Percentiles rank a stretch among this genome's conserved stretches.
Evolutionary conservation across 169 alveolate genomes (phyloP).

Genomic region (Eimeria acervulina): DNA sequence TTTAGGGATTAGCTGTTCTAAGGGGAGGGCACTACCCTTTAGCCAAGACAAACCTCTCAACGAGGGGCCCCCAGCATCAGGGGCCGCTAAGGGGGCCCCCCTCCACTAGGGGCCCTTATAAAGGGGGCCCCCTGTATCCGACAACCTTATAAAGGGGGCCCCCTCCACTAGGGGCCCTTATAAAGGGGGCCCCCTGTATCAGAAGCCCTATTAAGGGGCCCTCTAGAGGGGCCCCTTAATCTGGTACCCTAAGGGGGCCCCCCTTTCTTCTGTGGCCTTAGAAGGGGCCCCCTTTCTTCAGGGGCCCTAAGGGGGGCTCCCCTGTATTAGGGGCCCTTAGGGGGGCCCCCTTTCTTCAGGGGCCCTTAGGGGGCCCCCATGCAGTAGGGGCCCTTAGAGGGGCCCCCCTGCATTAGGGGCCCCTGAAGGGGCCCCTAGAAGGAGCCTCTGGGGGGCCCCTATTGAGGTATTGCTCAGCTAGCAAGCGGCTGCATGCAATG

Average conservation of each 20-base stretch:
- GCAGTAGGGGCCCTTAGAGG: background rate
- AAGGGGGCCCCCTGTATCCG: slow-evolving; percentile 15
- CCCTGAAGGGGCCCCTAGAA: background rate
- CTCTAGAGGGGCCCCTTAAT: no score
- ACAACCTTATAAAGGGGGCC: no score
- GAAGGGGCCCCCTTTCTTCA: no score
- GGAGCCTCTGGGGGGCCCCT: background rate
- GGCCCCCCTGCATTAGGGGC: background rate
- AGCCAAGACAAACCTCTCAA: background rate
- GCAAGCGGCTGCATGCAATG: background rate
- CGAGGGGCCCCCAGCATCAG: background rate
- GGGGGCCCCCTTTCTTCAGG: background rate
- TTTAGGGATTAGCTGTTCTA: no score
- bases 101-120: no score
- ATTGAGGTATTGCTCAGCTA: background rate
- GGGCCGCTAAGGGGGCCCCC: background rate
- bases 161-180: background rate
- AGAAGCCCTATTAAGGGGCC: no score
- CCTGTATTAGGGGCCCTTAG: background rate
- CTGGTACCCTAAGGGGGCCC: no score
- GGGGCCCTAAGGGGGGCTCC: slow-evolving; percentile 25
- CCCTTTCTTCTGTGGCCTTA: no score
- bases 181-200: no score
- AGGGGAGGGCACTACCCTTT: no score
- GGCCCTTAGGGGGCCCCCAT: background rate